These are phyloP conservation scores for Yamadazyma conglobata DNA, from an alignment of 1,139 yeast species.

Conservation along the genomic window DNA sequence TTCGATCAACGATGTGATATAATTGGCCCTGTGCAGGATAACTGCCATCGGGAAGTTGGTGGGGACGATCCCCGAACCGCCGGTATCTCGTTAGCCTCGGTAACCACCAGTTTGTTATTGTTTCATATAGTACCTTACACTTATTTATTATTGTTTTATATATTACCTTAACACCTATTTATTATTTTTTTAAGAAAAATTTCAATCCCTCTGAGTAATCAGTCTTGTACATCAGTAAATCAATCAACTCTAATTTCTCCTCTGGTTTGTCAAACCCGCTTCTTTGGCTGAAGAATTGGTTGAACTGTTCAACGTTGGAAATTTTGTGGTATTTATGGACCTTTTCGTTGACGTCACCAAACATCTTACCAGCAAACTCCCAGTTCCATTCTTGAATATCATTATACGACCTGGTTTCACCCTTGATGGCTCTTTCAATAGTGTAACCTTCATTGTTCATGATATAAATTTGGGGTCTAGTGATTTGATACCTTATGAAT, in stretches of 20 bases:
- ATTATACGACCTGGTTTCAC: slow-evolving; percentile 71
- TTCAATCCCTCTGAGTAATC: slow-evolving; percentile 15
- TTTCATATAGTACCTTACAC: no score
- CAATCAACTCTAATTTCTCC: slow-evolving; percentile 13
- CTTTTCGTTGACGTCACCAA: slow-evolving; percentile 54
- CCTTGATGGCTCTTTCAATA: slow-evolving; percentile 79
- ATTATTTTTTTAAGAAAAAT: slow-evolving; percentile 6
- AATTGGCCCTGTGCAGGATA: no score
- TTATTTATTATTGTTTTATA: background rate
- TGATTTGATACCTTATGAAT: slow-evolving; percentile 54
- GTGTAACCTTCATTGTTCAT: slow-evolving; percentile 85
- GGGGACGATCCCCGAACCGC: no score
- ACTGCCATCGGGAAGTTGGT: no score
- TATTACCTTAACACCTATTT: no score
- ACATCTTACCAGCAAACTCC: slow-evolving; percentile 59
- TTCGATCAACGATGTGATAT: no score
- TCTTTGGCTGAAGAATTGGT: slow-evolving; percentile 16
- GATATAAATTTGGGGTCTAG: slow-evolving; percentile 50
- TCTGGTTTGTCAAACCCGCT: slow-evolving; percentile 7
- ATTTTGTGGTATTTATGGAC: slow-evolving; percentile 34
- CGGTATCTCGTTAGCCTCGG: no score
- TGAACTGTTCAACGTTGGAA: slow-evolving; percentile 25
- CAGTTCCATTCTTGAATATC: slow-evolving; percentile 81
- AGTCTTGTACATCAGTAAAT: slow-evolving; percentile 15
- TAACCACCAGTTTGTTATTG: no score